Percentiles rank a stretch among this genome's conserved stretches.
Evolutionary conservation across 2,329 filamentous ascomycete genomes (phyloP).

Genomic region (Furcasterigmium sp.): DNA sequence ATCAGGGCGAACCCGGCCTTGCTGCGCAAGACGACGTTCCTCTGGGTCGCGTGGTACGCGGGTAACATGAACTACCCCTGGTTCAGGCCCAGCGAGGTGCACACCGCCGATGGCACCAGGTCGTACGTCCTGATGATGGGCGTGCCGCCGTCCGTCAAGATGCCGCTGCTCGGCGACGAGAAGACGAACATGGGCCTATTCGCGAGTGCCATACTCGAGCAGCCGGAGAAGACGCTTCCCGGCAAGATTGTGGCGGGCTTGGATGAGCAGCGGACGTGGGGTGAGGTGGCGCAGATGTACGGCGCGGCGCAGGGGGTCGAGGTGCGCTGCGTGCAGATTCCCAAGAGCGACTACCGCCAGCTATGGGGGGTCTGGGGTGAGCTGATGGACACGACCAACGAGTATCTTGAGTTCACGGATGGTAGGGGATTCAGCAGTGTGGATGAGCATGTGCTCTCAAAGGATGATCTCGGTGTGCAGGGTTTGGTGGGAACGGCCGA

Average conservation of each 20-base stretch:
- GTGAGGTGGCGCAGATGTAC: conserved; percentile 41
- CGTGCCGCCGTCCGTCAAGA: conserved; percentile 16
- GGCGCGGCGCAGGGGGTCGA: conserved; percentile 16
- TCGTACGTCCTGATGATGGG: conserved; percentile 25
- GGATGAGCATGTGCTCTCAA: conserved; percentile 17
- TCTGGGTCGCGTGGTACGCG: conserved; percentile 29
- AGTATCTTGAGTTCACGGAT: conserved; percentile 18
- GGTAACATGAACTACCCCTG: conserved; percentile 19
- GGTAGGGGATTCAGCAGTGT: conserved; percentile 15
- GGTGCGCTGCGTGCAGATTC: conserved; percentile 18
- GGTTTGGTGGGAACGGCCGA: conserved; percentile 10
- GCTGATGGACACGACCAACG: conserved; percentile 20
- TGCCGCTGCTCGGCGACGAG: conserved; percentile 23
- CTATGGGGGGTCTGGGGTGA: conserved; percentile 23
- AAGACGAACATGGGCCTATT: conserved; percentile 25
- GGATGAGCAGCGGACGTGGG: conserved; percentile 33
- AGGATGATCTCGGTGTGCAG: conserved; percentile 17
- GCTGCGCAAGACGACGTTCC: conserved; percentile 31
- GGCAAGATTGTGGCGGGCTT: conserved; percentile 33
- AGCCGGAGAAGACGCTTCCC: conserved; percentile 35
- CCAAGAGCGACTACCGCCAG: conserved; percentile 17
- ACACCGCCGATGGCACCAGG: conserved; percentile 41
- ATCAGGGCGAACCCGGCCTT: conserved; percentile 28
- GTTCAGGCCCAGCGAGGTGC: conserved; percentile 31
- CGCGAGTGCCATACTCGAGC: conserved; percentile 23